These are phyloP conservation scores for Lachancea sp. DNA, from an alignment of 805 yeast species.

Conservation along the genomic window DNA sequence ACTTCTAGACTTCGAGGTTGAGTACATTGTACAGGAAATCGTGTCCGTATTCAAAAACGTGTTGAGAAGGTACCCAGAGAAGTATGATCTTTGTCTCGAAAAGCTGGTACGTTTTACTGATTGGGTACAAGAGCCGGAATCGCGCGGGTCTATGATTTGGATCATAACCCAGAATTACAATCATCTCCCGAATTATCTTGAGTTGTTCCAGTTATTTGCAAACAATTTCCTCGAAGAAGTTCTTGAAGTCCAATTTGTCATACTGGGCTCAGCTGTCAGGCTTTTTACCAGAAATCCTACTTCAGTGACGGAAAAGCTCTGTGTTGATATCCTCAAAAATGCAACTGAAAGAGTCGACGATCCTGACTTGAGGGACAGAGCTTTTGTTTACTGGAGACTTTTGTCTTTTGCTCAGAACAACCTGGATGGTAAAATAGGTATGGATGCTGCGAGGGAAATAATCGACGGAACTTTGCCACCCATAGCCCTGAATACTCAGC, in stretches of 20 bases:
- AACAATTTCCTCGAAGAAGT: constrained; percentile 51
- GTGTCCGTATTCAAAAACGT: constrained; percentile 71
- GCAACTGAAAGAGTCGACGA: constrained; percentile 72
- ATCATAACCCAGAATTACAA: constrained; percentile 67
- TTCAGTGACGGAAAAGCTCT: constrained; percentile 45
- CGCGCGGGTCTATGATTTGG: constrained; percentile 78
- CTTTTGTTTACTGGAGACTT: constrained; percentile 78
- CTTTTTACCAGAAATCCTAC: constrained; percentile 53
- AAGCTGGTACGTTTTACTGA: constrained; percentile 41
- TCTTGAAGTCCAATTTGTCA: constrained; percentile 64
- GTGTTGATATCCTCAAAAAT: constrained; percentile 52
- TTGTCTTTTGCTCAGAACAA: constrained; percentile 38
- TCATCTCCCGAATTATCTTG: constrained; percentile 32
- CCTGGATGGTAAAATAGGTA: constrained; percentile 32
- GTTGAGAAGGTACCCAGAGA: constrained; percentile 64
- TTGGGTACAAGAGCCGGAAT: constrained; percentile 65
- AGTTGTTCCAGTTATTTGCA: constrained; percentile 33
- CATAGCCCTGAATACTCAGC: constrained; percentile 60
- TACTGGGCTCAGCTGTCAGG: constrained; percentile 70
- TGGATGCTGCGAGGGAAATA: constrained; percentile 42
- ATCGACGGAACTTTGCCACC: constrained; percentile 56
- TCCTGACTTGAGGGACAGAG: constrained; percentile 85
- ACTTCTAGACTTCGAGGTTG: constrained; percentile 56
- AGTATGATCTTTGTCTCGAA: constrained; percentile 41
- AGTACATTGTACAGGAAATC: constrained; percentile 75